These are phyloP conservation scores for Paracorniculantispora psalliotae DNA, from an alignment of 2,329 filamentous ascomycete species.

Conservation along the genomic window DNA sequence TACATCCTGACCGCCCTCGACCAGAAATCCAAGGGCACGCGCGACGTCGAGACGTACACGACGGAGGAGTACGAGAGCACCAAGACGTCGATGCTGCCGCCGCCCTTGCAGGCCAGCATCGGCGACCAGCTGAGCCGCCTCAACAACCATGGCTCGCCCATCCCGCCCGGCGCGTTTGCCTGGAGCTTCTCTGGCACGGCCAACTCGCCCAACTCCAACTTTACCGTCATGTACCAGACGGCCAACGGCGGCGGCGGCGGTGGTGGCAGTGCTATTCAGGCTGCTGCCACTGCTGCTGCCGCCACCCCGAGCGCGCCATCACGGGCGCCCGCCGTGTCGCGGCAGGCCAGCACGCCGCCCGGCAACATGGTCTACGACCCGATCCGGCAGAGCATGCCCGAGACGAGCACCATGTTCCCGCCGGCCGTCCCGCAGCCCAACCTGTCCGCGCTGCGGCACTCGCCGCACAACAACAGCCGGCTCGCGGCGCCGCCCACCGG, in stretches of 20 bases:
- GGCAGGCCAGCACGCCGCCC: conserved; percentile 43
- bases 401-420: conserved; percentile 43
- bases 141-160: conserved; percentile 45
- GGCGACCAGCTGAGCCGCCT: conserved; percentile 40
- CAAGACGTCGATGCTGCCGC: conserved; percentile 39
- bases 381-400: conserved; percentile 51
- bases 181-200: conserved; percentile 87
- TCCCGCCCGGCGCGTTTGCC: conserved; percentile 54
- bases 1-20: conserved; percentile 84
- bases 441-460: conserved; percentile 43
- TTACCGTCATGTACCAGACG: conserved; percentile 73
- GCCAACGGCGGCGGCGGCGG: conserved; percentile 21
- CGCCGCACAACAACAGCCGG: conserved; percentile 29
- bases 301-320: background rate
- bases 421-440: conserved; percentile 45
- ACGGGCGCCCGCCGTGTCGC: background rate
- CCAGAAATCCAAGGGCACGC: conserved; percentile 82
- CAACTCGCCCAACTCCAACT: conserved; percentile 76
- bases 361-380: conserved; percentile 59
- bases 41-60: conserved; percentile 65
- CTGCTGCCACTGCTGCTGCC: background rate
- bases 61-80: conserved; percentile 74
- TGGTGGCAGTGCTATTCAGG: background rate
- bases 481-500: conserved; percentile 19
- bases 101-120: conserved; percentile 31